Evolutionary conservation across 306 rosid species (phyloP).

Genomic region (Cicer cuneatum): DNA sequence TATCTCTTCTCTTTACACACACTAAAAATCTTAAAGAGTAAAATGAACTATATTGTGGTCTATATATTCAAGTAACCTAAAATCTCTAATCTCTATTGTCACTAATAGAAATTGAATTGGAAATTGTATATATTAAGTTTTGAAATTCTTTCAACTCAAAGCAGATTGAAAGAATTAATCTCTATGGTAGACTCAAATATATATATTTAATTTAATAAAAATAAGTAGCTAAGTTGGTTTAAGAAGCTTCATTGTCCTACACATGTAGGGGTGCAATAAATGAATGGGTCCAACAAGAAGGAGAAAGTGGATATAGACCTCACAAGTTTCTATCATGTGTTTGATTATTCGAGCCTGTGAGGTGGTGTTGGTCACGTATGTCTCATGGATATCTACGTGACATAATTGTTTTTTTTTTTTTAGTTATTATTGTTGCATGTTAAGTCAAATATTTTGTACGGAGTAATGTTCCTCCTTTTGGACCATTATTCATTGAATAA

Average conservation of each 20-base stretch:
- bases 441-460: constrained; percentile 47
- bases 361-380: constrained; percentile 80
- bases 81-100: no score
- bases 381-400: constrained; percentile 57
- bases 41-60: no score
- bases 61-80: no score
- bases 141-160: no score
- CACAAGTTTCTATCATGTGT: constrained; percentile 62
- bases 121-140: no score
- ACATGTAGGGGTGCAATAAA: constrained; percentile 41
- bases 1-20: no score
- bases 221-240: constrained; percentile 37
- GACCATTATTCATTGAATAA: constrained; percentile 34
- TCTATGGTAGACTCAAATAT: not conserved
- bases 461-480: constrained; percentile 30
- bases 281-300: constrained; percentile 43
- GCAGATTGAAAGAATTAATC: no score
- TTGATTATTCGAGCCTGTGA: constrained; percentile 59
- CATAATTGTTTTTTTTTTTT: constrained; percentile 8
- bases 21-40: no score
- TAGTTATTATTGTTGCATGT: constrained; percentile 10
- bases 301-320: constrained; percentile 56
- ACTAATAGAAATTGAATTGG: no score
- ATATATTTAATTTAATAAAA: not conserved
- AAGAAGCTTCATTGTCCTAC: constrained; percentile 42